Conservation (phyloP, 1,284 basidiomycete species). For the Fistulina hepatica region DNA sequence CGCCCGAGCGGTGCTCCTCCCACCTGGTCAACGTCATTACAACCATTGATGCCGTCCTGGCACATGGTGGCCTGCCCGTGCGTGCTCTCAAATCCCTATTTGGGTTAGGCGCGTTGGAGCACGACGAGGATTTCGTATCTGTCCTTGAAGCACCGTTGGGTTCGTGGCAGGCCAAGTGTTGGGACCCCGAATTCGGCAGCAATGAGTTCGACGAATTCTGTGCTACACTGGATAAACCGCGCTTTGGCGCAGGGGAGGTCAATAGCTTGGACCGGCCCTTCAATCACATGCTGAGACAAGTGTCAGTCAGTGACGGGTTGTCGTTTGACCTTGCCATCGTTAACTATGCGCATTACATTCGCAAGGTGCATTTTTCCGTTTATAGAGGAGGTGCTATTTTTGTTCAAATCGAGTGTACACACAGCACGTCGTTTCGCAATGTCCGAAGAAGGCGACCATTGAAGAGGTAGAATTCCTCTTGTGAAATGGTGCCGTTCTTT, state of each 20-base stretch:
- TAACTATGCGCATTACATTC: slow-evolving; percentile 73
- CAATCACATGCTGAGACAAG: slow-evolving; percentile 34
- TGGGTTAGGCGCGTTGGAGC: slow-evolving; percentile 52
- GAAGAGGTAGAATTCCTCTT: slow-evolving; percentile 41
- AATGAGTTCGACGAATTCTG: slow-evolving; percentile 67
- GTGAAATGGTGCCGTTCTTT: slow-evolving; percentile 3
- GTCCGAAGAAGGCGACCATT: slow-evolving; percentile 39
- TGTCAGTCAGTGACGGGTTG: slow-evolving; percentile 33
- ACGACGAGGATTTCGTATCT: slow-evolving; percentile 73
- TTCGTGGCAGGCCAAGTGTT: slow-evolving; percentile 42
- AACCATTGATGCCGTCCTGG: slow-evolving; percentile 53
- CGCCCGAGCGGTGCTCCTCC: slow-evolving; percentile 58
- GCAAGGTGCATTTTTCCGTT: slow-evolving; percentile 34
- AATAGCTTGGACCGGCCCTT: too few relatives aligned
- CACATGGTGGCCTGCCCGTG: slow-evolving; percentile 30
- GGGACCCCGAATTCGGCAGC: slow-evolving; percentile 65
- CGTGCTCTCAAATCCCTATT: slow-evolving; percentile 58
- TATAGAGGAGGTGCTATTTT: neutral
- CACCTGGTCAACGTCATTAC: slow-evolving; percentile 58
- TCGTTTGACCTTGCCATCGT: slow-evolving; percentile 47
- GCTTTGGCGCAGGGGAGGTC: slow-evolving; percentile 23
- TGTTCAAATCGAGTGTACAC: neutral
- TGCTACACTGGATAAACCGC: slow-evolving; percentile 39
- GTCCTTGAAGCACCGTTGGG: slow-evolving; percentile 41
- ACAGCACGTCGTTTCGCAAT: slow-evolving; percentile 51